A percentile compares a stretch with the other conserved stretches of the same genome.
phyloP scores from a whole-genome alignment of 1,139 yeast species.

The Pichia inconspicua region DNA sequence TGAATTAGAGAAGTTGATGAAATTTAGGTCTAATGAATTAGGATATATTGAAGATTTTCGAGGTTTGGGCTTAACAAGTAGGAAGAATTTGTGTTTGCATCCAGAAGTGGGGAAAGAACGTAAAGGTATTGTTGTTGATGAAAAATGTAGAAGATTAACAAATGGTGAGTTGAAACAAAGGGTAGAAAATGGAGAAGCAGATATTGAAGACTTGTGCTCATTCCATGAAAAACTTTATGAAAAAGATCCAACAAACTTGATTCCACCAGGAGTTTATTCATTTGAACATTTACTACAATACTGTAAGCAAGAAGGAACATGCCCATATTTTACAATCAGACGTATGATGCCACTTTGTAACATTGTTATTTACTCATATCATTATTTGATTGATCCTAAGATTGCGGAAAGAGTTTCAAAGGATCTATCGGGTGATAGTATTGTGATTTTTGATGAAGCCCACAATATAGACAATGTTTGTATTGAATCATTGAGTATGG shows the following conservation, averaged over 20 bases:
- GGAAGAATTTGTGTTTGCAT: constrained; percentile 89
- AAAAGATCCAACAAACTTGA: constrained; percentile 75
- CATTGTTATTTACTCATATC: constrained; percentile 90
- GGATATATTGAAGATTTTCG: constrained; percentile 84
- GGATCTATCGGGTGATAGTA: constrained; percentile 86
- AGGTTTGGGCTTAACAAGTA: constrained; percentile 87
- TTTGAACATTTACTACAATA: constrained; percentile 74
- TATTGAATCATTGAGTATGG: constrained; percentile 88
- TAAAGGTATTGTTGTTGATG: constrained; percentile 93
- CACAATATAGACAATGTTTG: constrained; percentile 98
- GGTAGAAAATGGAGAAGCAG: constrained; percentile 53
- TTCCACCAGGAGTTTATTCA: constrained; percentile 91
- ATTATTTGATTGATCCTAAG: constrained; percentile 90
- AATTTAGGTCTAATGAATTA: constrained; percentile 68
- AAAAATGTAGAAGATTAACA: constrained; percentile 88
- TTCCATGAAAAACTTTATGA: constrained; percentile 86
- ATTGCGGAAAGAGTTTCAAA: constrained; percentile 92
- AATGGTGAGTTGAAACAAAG: constrained; percentile 77
- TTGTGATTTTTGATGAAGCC: constrained; percentile 95
- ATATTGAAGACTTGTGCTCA: constrained; percentile 59
- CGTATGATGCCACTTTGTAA: constrained; percentile 97
- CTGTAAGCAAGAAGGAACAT: constrained; percentile 70
- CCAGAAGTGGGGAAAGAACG: constrained; percentile 82
- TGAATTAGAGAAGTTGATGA: constrained; percentile 88
- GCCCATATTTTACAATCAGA: constrained; percentile 96